phyloP scores from a whole-genome alignment of 1,284 basidiomycete genomes.

The Tausonia pullulans region DNA sequence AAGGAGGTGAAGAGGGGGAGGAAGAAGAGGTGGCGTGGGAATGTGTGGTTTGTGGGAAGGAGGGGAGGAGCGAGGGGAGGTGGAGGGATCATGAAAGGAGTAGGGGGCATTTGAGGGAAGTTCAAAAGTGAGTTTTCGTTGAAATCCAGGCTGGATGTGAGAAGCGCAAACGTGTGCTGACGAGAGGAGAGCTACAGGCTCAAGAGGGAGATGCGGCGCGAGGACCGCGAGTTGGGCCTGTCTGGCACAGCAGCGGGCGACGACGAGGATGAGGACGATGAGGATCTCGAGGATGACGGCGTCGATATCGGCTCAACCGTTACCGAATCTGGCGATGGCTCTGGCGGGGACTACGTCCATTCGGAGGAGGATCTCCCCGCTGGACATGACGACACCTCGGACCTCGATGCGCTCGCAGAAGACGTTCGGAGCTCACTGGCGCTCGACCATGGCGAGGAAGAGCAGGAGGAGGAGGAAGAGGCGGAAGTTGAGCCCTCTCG shows the following conservation, averaged over 20 bases:
- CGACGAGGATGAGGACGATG: conserved; percentile 22
- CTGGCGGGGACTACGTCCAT: neutral
- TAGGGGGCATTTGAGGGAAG: conserved; percentile 84
- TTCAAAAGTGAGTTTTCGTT: conserved; percentile 28
- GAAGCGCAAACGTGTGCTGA: neutral
- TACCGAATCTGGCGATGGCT: neutral
- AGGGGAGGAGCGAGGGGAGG: conserved; percentile 81
- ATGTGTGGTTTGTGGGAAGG: conserved; percentile 90
- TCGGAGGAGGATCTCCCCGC: neutral
- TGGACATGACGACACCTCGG: neutral
- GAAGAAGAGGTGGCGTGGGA: conserved; percentile 53
- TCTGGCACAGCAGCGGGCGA: conserved; percentile 17
- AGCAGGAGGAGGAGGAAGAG: conserved; percentile 21
- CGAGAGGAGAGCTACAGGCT: conserved; percentile 32
- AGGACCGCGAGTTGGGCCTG: conserved; percentile 56
- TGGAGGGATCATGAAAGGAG: conserved; percentile 96
- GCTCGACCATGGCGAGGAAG: neutral
- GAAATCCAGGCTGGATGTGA: neutral
- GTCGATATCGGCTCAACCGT: conserved; percentile 13
- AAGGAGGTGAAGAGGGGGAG: conserved; percentile 18
- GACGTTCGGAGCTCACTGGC: no score
- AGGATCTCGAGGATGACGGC: conserved; percentile 22
- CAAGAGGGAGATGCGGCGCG: conserved; percentile 59
- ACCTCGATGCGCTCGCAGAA: neutral
- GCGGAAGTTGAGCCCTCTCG: conserved; percentile 19